Percentiles rank a stretch among this genome's conserved stretches.
These are phyloP conservation scores for Tremella yokohamensis DNA, from an alignment of 768 basidiomycete species.

Conservation along the genomic window DNA sequence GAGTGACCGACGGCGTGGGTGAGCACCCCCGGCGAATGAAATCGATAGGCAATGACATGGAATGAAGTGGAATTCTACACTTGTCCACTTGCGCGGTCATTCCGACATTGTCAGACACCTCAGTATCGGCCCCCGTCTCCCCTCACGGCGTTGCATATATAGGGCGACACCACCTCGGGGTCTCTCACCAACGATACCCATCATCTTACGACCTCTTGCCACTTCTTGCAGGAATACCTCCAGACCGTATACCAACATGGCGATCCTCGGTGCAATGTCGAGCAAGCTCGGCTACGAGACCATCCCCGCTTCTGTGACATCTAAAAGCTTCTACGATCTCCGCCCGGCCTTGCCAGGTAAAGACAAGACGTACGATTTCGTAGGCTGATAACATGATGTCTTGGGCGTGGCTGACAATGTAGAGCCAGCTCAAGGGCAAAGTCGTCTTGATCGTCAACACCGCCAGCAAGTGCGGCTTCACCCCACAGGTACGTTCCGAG, in stretches of 20 bases:
- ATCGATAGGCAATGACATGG: too few relatives aligned
- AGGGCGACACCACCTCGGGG: too few relatives aligned
- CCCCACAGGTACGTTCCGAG: constrained; percentile 33
- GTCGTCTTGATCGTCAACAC: constrained; percentile 52
- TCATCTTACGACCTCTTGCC: too few relatives aligned
- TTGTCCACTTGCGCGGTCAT: too few relatives aligned
- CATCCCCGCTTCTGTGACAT: constrained; percentile 24
- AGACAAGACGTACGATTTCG: constrained; percentile 39
- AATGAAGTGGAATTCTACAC: too few relatives aligned
- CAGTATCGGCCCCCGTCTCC: too few relatives aligned
- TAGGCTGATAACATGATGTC: constrained; percentile 14
- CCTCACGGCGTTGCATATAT: too few relatives aligned
- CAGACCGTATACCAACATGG: constrained; percentile 11
- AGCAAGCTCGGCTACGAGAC: constrained; percentile 43
- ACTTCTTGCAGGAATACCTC: too few relatives aligned
- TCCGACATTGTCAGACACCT: too few relatives aligned
- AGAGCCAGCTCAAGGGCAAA: constrained; percentile 46
- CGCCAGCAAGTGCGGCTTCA: constrained; percentile 52
- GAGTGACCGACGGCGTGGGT: too few relatives aligned
- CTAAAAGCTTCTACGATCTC: constrained; percentile 47
- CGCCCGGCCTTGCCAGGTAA: constrained; percentile 41
- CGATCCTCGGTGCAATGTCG: constrained; percentile 10
- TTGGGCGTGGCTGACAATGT: background rate
- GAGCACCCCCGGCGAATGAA: too few relatives aligned
- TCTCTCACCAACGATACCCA: too few relatives aligned